A percentile compares a stretch with the other conserved stretches of the same genome.
Conservation (phyloP, 148 eudicot species). For the Selenicereus undatus region DNA sequence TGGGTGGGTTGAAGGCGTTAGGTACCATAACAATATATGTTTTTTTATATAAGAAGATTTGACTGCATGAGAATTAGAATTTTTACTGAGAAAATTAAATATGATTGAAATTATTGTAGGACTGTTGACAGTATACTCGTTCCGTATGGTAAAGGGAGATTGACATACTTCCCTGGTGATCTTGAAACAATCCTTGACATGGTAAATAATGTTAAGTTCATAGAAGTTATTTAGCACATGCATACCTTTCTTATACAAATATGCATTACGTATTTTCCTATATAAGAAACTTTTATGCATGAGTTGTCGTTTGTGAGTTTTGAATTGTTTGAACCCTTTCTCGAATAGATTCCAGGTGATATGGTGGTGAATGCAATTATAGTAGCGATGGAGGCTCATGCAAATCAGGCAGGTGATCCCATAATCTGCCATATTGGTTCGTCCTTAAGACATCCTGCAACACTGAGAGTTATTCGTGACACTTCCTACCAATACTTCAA, state of each 20-base stretch:
- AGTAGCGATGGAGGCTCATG: no score
- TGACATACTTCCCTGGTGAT: constrained; percentile 46
- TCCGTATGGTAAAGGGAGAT: constrained; percentile 63
- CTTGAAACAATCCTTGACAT: constrained; percentile 35
- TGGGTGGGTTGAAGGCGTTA: constrained; percentile 88
- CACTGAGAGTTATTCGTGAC: no score
- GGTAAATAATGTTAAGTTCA: constrained; percentile 28
- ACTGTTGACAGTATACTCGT: constrained; percentile 54
- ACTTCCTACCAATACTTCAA: no score
- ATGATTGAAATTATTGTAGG: constrained; percentile 20
- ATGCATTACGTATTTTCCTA: no score
- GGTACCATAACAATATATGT: constrained; percentile 28
- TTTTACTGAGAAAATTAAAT: not conserved
- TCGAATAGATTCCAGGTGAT: constrained; percentile 31
- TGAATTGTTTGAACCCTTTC: not conserved
- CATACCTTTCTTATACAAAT: no score
- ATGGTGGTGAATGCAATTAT: no score
- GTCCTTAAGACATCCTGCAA: constrained; percentile 22
- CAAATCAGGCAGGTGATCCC: not conserved
- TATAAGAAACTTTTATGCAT: no score
- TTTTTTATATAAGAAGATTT: no score
- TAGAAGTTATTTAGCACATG: no score
- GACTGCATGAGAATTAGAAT: no score
- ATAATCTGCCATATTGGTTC: constrained; percentile 54
- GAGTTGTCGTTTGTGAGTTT: no score